Base-by-base conservation (phyloP, 2,329 filamentous ascomycete species). In the Xylaria digitata region DNA sequence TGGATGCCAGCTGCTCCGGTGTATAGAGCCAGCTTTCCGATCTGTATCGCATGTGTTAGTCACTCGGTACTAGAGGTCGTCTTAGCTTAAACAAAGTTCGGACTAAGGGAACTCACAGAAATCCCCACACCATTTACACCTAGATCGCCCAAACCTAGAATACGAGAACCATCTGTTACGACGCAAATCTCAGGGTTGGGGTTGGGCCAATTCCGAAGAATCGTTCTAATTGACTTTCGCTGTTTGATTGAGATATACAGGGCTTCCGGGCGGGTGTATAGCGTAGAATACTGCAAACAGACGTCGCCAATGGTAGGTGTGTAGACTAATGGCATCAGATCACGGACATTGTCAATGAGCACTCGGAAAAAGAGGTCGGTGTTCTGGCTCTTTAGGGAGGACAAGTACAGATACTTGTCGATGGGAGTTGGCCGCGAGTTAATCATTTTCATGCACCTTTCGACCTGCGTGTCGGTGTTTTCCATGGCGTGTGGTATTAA, bases 51-150 rank as follows among this genome's bases (percentile, higher is more conserved):
- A 69, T 55, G 65, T 69, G 70, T 72, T 70, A 79, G 66, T 76
- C 76, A 73, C 70, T 70, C 53, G n/a, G 15, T 57, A 45, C n/a
- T 34, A 19, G 34, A 30, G 61, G 63, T 59, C 34, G 8, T 13
- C 11, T 9, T 34, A 19, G 60, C 45, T 43, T 61, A 58, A 32
- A 58, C 52, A 48, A 30, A 11, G 6, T 45, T 11, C 57, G 52
- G 58, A 53, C 7, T 19, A 60, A 6, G 65, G 68, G 43, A 66
- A 86, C 87, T 82, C 81, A 90, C 95, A 69, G 96, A 94, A 80
- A 99, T 99, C 72, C 96, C 96, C 84, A 98, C 97, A 76, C 96
- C 96, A 80, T 97, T 97, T 72, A 99, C 90, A 73, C 96, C 96
- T 64, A 98, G 87, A 81, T 99, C 96, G 74, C 96, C 96, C 43